phyloP scores from a whole-genome alignment of 176 grass and related monocot species.

The Poa pratensis region DNA sequence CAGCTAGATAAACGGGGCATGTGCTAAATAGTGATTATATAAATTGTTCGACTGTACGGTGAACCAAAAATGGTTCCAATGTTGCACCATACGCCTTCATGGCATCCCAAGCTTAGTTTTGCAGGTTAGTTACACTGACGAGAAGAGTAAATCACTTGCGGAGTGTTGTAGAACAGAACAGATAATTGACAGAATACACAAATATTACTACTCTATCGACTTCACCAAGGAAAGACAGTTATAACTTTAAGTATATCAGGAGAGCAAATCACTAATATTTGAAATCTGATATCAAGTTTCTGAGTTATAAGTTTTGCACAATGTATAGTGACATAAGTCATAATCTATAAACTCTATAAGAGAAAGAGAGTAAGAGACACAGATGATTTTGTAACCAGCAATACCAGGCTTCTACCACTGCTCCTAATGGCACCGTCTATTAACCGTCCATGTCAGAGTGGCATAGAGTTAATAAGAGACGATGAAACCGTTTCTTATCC shows the following conservation, averaged over 20 bases:
- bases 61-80: constrained; percentile 10
- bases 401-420: background rate
- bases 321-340: background rate
- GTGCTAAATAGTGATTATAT: background rate
- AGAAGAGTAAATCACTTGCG: background rate
- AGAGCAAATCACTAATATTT: constrained; percentile 11
- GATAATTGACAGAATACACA: constrained; percentile 2
- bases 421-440: background rate
- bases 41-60: background rate
- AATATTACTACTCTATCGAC: background rate
- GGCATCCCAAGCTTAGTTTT: background rate
- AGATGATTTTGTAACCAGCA: constrained; percentile 11
- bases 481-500: background rate
- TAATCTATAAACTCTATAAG: background rate
- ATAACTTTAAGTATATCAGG: background rate
- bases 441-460: background rate
- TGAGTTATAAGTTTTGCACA: background rate
- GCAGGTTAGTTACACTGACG: background rate
- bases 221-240: background rate
- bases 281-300: background rate
- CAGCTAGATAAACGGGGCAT: background rate
- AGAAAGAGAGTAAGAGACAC: background rate
- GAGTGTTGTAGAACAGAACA: background rate
- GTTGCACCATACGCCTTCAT: background rate
- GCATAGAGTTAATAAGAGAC: background rate